phyloP scores from a whole-genome alignment of 23 red algal species.

The Cyanidioschyzon merolae region DNA sequence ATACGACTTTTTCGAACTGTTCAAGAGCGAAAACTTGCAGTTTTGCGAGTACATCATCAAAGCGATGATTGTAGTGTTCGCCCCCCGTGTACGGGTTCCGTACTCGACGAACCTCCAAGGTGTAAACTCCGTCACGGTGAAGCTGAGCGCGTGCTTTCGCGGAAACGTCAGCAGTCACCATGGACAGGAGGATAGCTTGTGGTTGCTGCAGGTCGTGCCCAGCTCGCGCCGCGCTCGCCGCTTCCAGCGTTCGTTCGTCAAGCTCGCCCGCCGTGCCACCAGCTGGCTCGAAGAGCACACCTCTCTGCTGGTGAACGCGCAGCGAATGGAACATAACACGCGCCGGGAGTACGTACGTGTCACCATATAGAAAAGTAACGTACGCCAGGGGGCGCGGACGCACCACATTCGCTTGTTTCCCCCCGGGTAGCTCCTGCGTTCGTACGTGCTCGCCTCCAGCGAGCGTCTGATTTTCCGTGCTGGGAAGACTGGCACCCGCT shows the following conservation, averaged over 20 bases:
- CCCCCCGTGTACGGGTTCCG: conserved; percentile 35
- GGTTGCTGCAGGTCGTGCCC: not conserved
- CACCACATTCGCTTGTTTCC: too few relatives aligned
- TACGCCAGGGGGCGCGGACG: conserved; percentile 32
- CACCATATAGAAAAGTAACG: conserved; percentile 70
- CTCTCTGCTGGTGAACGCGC: not conserved
- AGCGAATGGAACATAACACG: conserved; percentile 70
- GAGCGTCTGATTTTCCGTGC: not conserved
- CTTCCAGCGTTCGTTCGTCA: conserved; percentile 19
- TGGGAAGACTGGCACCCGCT: not conserved
- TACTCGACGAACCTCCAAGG: conserved; percentile 35
- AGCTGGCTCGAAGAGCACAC: not conserved
- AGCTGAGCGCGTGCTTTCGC: conserved; percentile 25
- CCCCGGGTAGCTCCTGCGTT: too few relatives aligned
- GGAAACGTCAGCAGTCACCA: conserved; percentile 60
- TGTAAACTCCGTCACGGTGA: conserved; percentile 39
- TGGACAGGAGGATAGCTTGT: conserved; percentile 24
- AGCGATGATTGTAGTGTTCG: conserved; percentile 40
- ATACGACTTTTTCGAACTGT: conserved; percentile 37
- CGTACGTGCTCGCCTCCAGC: not conserved
- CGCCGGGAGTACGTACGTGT: conserved; percentile 54
- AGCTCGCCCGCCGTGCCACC: conserved; percentile 33
- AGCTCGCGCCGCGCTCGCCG: conserved; percentile 3
- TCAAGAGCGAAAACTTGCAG: conserved; percentile 61
- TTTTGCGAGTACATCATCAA: conserved; percentile 71